phyloP scores from a whole-genome alignment of 2,329 filamentous ascomycete genomes.

The Alternaria panax region DNA sequence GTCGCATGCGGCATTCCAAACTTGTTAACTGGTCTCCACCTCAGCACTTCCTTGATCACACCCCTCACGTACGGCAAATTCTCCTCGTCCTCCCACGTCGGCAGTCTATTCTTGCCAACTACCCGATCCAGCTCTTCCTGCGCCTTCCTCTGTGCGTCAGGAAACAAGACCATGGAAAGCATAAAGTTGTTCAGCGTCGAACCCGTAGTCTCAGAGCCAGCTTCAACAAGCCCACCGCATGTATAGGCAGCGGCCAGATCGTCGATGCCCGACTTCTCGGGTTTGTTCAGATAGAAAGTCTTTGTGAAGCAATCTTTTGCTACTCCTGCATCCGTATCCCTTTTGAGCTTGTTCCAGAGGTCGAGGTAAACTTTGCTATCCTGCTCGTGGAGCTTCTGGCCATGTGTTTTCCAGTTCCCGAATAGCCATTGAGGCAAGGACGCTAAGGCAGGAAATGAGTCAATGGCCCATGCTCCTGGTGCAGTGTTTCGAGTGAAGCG shows the following conservation, averaged over 20 bases:
- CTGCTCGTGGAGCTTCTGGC: slow-evolving; percentile 36
- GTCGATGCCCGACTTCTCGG: slow-evolving; percentile 43
- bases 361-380: slow-evolving; percentile 44
- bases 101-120: slow-evolving; percentile 39
- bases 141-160: slow-evolving; percentile 33
- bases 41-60: slow-evolving; percentile 41
- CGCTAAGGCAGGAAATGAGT: slow-evolving; percentile 40
- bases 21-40: slow-evolving; percentile 44
- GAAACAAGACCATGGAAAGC: slow-evolving; percentile 40
- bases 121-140: slow-evolving; percentile 42
- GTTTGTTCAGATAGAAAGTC: slow-evolving; percentile 45
- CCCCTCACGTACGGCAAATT: slow-evolving; percentile 47
- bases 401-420: slow-evolving; percentile 40
- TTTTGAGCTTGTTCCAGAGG: slow-evolving; percentile 44
- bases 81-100: slow-evolving; percentile 42
- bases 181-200: slow-evolving; percentile 44
- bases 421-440: slow-evolving; percentile 41
- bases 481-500: slow-evolving; percentile 45
- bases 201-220: slow-evolving; percentile 43
- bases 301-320: slow-evolving; percentile 46
- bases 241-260: slow-evolving; percentile 46
- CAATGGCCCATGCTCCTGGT: slow-evolving; percentile 38
- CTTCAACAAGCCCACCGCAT: slow-evolving; percentile 45
- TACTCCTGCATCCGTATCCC: slow-evolving; percentile 38
- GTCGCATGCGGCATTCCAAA: slow-evolving; percentile 47